These are phyloP conservation scores for Raddia guianensis DNA, from an alignment of 176 grass and related monocot species.

Conservation along the genomic window DNA sequence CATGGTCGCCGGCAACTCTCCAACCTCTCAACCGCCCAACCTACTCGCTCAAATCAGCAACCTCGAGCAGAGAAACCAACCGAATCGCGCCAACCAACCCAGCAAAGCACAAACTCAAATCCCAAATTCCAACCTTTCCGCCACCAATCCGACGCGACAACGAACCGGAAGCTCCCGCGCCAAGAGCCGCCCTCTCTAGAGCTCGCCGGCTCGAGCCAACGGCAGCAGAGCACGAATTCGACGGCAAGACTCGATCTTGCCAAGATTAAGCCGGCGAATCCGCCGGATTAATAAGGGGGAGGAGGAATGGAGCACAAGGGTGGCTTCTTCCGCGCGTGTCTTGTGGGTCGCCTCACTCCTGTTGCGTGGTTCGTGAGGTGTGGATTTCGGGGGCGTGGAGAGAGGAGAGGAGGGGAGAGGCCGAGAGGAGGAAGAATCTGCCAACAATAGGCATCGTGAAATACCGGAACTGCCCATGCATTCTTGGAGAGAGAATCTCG, in stretches of 20 bases:
- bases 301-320: conserved; percentile 12
- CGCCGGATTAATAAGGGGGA: conserved; percentile 27
- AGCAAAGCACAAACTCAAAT: background rate
- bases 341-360: conserved; percentile 28
- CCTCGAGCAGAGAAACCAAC: background rate
- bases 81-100: background rate
- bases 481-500: conserved; percentile 10
- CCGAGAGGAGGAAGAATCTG: conserved; percentile 16
- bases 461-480: conserved; percentile 38
- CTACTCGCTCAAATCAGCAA: background rate
- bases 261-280: conserved; percentile 21
- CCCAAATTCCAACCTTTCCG: background rate
- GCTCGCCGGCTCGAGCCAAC: background rate
- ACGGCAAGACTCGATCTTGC: background rate
- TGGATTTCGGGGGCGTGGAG: conserved; percentile 23
- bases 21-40: conserved; percentile 19
- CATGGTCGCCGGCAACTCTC: conserved; percentile 47
- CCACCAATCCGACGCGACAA: background rate
- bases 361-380: conserved; percentile 43
- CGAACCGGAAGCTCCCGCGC: background rate
- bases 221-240: conserved; percentile 19
- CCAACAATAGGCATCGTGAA: conserved; percentile 37
- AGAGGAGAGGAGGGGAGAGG: background rate
- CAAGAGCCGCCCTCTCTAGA: background rate
- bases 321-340: conserved; percentile 26